phyloP scores from a whole-genome alignment of 768 basidiomycete genomes.

The Hygrocybe punicea region DNA sequence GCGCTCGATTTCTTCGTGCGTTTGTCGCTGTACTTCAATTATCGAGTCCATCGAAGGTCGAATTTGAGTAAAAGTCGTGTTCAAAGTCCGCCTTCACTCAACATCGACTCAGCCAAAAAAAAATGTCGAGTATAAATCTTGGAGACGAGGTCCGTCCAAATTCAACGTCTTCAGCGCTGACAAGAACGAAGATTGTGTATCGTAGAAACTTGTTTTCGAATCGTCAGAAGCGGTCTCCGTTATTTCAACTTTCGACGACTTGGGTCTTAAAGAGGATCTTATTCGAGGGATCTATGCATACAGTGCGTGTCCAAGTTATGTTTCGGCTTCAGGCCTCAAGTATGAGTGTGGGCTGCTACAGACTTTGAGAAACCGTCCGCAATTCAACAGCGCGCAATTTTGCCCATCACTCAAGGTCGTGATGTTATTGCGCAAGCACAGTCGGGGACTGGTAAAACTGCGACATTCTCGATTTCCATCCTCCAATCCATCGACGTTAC shows the following conservation, averaged over 20 bases:
- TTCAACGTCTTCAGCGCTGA: conserved; percentile 10
- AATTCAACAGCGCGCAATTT: conserved; percentile 96
- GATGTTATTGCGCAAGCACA: conserved; percentile 99
- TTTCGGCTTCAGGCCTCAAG: conserved; percentile 2
- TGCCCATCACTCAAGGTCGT: conserved; percentile 91
- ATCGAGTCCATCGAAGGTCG: conserved; percentile 74
- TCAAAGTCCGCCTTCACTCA: conserved; percentile 47
- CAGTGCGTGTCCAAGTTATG: conserved; percentile 51
- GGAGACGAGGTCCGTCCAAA: conserved; percentile 72
- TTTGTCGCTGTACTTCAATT: conserved; percentile 90
- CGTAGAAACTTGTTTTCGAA: conserved; percentile 88
- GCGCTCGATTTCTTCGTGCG: conserved; percentile 93
- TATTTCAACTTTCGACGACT: conserved; percentile 86
- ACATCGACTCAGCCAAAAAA: conserved; percentile 42
- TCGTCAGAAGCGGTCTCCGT: conserved; percentile 90
- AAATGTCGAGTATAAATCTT: conserved; percentile 78
- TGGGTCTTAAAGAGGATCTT: conserved; percentile 90
- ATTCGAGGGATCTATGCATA: conserved; percentile 97
- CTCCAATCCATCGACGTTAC: conserved; percentile 96
- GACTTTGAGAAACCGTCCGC: conserved; percentile 98
- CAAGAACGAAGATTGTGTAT: neutral
- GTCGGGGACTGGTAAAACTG: conserved; percentile 99
- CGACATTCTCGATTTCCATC: conserved; percentile 97
- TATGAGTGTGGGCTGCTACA: conserved; percentile 11
- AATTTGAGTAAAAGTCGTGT: neutral